Evolutionary conservation across 441 rosid species (phyloP).

Genomic region (Populus hybrid): DNA sequence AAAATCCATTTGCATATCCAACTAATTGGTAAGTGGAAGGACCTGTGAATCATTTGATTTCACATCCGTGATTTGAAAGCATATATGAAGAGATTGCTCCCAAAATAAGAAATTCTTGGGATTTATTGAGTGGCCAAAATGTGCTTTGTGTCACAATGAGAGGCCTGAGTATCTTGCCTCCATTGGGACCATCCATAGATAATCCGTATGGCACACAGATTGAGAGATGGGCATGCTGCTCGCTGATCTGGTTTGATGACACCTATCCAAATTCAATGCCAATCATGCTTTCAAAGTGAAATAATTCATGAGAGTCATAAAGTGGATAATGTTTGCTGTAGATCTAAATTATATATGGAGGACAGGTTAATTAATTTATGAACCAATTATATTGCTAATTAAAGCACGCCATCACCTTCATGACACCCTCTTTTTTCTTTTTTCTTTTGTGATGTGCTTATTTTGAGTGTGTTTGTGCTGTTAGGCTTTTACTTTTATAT

Average conservation of each 20-base stretch:
- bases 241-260: neutral
- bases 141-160: constrained; percentile 12
- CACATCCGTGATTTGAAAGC: constrained; percentile 1
- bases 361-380: constrained; percentile 15
- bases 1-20: neutral
- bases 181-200: constrained; percentile 16
- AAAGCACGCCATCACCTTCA: too few species aligned
- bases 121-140: constrained; percentile 25
- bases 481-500: too few species aligned
- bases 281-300: constrained; percentile 22
- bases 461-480: too few species aligned
- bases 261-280: constrained; percentile 10
- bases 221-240: constrained; percentile 14
- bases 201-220: constrained; percentile 20
- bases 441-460: neutral
- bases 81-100: neutral
- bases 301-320: constrained; percentile 16
- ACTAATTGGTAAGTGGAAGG: neutral
- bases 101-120: neutral
- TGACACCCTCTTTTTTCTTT: neutral
- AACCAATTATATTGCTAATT: constrained; percentile 5
- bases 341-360: constrained; percentile 13
- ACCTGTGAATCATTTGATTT: neutral
- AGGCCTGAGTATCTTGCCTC: constrained; percentile 4
- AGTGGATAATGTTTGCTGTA: constrained; percentile 19